Evolutionary conservation across 73 alveolate species (phyloP).

Genomic region (Symbiodinium pilosum): DNA sequence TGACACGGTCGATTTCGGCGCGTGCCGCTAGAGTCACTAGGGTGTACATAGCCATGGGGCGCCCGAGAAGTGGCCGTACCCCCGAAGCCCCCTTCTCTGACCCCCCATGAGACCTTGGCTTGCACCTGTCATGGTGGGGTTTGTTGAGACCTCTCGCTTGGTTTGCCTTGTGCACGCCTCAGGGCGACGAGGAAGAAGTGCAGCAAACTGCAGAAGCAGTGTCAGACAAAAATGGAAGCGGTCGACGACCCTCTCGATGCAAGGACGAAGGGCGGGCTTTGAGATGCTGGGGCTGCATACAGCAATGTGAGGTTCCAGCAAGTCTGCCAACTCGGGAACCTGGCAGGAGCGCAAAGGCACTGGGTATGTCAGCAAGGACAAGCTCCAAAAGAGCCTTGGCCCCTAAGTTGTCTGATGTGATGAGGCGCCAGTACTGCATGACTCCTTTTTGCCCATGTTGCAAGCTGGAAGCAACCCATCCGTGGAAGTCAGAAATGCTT

Average conservation of each 20-base stretch:
- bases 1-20: too few relatives aligned
- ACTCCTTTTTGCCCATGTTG: too few relatives aligned
- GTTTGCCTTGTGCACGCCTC: too few relatives aligned
- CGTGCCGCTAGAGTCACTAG: too few relatives aligned
- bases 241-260: slow-evolving; percentile 35
- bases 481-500: not conserved
- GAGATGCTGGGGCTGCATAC: not conserved
- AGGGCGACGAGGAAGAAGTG: slow-evolving; percentile 81
- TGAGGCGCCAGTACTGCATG: too few relatives aligned
- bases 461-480: not conserved
- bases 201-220: slow-evolving; percentile 27
- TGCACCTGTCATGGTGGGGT: too few relatives aligned
- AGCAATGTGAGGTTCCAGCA: not conserved
- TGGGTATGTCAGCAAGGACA: slow-evolving; percentile 87
- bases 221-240: not conserved
- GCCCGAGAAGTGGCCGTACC: too few relatives aligned
- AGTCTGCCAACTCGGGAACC: not conserved
- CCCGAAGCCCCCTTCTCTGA: too few relatives aligned
- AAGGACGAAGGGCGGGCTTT: not conserved
- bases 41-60: too few relatives aligned
- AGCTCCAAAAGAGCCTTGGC: slow-evolving; percentile 56
- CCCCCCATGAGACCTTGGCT: too few relatives aligned
- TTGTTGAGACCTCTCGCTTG: too few relatives aligned
- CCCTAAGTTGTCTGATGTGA: not conserved
- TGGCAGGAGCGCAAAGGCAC: slow-evolving; percentile 90